phyloP scores from a whole-genome alignment of 306 rosid genomes.

The Ormosia semicastrata region DNA sequence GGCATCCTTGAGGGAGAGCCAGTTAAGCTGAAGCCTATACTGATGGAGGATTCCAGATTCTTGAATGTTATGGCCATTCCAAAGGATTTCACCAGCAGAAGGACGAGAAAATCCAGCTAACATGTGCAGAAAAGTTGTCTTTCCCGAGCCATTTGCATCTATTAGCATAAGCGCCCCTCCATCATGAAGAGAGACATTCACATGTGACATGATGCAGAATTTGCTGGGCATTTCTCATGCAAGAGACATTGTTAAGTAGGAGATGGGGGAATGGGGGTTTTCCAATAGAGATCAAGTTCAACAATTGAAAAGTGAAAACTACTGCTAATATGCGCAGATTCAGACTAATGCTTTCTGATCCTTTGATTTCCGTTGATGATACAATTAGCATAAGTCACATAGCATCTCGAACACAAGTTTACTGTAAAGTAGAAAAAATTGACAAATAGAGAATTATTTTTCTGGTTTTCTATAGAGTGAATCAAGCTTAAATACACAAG shows the following conservation, averaged over 20 bases:
- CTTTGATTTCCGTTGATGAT: neutral
- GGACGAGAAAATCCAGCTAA: constrained; percentile 88
- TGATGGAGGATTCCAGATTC: constrained; percentile 76
- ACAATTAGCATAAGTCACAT: neutral
- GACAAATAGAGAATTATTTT: neutral
- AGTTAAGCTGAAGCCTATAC: constrained; percentile 87
- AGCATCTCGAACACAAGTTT: neutral
- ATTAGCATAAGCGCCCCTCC: constrained; percentile 80
- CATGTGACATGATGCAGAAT: constrained; percentile 74
- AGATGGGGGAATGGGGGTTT: constrained; percentile 68
- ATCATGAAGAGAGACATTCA: constrained; percentile 70
- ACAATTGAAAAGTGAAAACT: constrained; percentile 24
- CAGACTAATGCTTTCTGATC: constrained; percentile 1
- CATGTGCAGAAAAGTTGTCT: constrained; percentile 84
- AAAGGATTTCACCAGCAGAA: constrained; percentile 79
- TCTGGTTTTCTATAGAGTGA: neutral
- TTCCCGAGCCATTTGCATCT: constrained; percentile 89
- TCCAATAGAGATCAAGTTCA: constrained; percentile 49
- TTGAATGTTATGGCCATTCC: constrained; percentile 84
- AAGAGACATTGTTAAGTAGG: constrained; percentile 72
- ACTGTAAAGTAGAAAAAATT: neutral
- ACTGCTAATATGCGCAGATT: neutral
- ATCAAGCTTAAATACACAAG: neutral
- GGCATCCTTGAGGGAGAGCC: constrained; percentile 85
- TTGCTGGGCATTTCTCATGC: constrained; percentile 95